Evolutionary conservation across 2,329 filamentous ascomycete genomes (phyloP), one percentile per base, ranked within the genome.

Genomic region (Bipolaris bicolor): DNA sequence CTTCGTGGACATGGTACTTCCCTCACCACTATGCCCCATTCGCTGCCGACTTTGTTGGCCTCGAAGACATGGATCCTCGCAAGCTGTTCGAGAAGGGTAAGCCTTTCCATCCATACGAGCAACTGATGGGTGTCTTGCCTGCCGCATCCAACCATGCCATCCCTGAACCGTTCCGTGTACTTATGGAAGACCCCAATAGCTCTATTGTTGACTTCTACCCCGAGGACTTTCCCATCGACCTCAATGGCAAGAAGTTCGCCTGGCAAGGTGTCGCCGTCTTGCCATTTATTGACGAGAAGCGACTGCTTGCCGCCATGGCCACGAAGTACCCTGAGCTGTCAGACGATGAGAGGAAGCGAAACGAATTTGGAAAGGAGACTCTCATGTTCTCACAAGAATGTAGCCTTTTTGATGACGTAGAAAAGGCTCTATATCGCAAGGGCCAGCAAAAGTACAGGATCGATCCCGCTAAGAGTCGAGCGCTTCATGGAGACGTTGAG

Each of bases 1-100:
- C 95, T 20, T 97, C 92, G 0, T 99, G 96, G 95, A 96, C 94
- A 50, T 99, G 95, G 95, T 99, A 95, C 76, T 99, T 97, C 72
- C 95, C 95, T 0, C 96, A 98, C 72, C 95, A 99, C 74, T 99
- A 99, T 74, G 96, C 95, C 1, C 95, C 96, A 3, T 99, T 99
- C 74, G 95, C 95, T 2, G 90, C 92, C 50, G 95, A 99, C 76
- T 99, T 99, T 76, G 88, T 90, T 57, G 88, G 93, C 54, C 83
- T 99, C 44, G 86, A 83, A 50, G 88, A 92, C 65, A 87, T 97
- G 82, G 83, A 90, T 31, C 71, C 72, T 5, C 67, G 67, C 22
- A 86, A 97, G 63, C 81, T 84, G 16, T 99, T 99, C 66, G 85
- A 91, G 57, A 91, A 93, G 76, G 94, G 94, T 10, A 86, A 83